Evolutionary conservation across 768 basidiomycete genomes (phyloP).

Genomic region (Suillus sp.): DNA sequence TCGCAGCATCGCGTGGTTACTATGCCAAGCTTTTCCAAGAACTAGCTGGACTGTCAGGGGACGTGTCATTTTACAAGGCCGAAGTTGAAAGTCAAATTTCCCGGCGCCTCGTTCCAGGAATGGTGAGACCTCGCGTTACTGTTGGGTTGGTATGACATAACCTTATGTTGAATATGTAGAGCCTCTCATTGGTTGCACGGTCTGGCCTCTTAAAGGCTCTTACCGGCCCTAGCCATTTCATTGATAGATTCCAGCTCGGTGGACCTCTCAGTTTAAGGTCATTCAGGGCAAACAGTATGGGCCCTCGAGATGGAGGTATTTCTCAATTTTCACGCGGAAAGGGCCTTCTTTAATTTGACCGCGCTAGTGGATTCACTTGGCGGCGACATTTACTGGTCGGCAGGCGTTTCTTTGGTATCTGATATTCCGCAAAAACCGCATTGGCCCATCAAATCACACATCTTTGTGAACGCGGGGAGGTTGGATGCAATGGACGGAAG

Average conservation of each 20-base stretch:
- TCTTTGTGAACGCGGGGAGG: conserved; percentile 81
- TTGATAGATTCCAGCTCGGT: conserved; percentile 91
- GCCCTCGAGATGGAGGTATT: conserved; percentile 67
- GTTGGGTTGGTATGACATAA: not conserved
- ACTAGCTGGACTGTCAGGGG: conserved; percentile 81
- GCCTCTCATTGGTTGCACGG: conserved; percentile 71
- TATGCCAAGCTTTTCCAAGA: conserved; percentile 67
- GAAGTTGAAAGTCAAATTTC: conserved; percentile 69
- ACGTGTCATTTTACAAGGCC: conserved; percentile 73
- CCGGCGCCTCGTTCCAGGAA: conserved; percentile 54
- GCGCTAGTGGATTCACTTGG: conserved; percentile 77
- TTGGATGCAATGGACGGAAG: conserved; percentile 62
- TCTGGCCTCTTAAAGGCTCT: conserved; percentile 74
- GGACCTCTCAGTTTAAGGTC: conserved; percentile 85
- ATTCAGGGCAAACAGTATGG: conserved; percentile 76
- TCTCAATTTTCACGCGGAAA: conserved; percentile 1
- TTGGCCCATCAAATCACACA: conserved; percentile 86
- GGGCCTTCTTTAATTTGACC: not conserved
- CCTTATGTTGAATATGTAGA: conserved; percentile 42
- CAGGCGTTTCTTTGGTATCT: conserved; percentile 74
- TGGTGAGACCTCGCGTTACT: conserved; percentile 47
- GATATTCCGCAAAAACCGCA: conserved; percentile 69
- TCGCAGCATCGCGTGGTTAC: conserved; percentile 62
- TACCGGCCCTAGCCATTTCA: conserved; percentile 55
- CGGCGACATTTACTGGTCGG: conserved; percentile 80